Evolutionary conservation across 441 rosid genomes (phyloP).

Genomic region (Gossypium trilobum): DNA sequence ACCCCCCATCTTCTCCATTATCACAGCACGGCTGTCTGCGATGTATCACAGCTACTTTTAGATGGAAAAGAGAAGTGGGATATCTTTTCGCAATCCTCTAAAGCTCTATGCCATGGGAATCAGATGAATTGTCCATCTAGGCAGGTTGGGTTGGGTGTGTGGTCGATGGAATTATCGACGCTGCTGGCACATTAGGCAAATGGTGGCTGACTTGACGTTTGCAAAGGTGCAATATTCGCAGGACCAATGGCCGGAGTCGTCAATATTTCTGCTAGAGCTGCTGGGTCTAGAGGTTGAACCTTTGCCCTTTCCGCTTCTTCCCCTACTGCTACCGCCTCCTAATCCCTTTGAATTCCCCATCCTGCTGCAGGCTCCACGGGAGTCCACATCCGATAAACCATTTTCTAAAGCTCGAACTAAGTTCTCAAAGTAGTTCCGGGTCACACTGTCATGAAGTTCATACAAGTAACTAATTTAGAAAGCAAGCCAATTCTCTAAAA

Average conservation of each 20-base stretch:
- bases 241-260: constrained; percentile 67
- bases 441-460: constrained; percentile 39
- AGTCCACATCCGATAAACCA: constrained; percentile 60
- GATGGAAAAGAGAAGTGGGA: constrained; percentile 3
- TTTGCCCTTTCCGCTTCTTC: constrained; percentile 50
- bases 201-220: constrained; percentile 42
- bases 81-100: constrained; percentile 2
- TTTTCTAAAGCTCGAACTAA: constrained; percentile 63
- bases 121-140: neutral
- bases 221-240: constrained; percentile 80
- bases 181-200: constrained; percentile 76
- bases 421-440: constrained; percentile 71
- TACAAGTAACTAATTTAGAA: constrained; percentile 1
- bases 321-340: constrained; percentile 46
- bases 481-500: neutral
- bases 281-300: constrained; percentile 59
- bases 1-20: constrained; percentile 37
- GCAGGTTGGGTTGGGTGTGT: neutral
- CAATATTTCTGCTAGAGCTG: constrained; percentile 34
- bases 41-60: constrained; percentile 40
- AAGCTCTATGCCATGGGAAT: neutral
- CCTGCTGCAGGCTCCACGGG: constrained; percentile 37
- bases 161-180: constrained; percentile 25
- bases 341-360: constrained; percentile 50
- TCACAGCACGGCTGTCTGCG: constrained; percentile 59